Conservation (phyloP, 106 monocot species). For the Dioscorea dumetorum region DNA sequence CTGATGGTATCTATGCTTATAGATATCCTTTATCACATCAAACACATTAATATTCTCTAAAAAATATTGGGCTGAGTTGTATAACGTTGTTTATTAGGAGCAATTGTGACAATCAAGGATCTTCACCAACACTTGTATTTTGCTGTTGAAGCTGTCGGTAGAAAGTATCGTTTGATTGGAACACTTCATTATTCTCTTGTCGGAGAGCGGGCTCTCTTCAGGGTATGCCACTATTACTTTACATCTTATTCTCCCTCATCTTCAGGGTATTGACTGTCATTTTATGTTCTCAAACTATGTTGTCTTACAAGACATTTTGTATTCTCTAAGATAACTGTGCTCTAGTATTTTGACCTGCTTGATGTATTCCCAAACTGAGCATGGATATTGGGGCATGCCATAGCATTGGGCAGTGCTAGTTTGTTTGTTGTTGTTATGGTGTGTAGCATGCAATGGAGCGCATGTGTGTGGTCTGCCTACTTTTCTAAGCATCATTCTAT, state of each 20-base stretch:
- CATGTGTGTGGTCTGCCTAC: no score
- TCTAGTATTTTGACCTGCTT: no score
- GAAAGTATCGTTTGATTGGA: constrained; percentile 44
- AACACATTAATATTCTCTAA: not conserved
- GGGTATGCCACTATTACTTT: constrained; percentile 22
- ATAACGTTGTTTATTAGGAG: constrained; percentile 37
- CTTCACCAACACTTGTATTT: constrained; percentile 79
- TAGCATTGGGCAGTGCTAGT: no score
- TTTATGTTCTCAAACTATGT: no score
- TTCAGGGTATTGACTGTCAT: no score
- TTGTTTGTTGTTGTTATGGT: no score
- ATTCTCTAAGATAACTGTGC: no score
- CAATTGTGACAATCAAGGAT: constrained; percentile 81
- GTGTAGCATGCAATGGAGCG: no score
- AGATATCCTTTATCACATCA: not conserved
- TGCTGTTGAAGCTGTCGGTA: constrained; percentile 44
- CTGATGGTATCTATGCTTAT: constrained; percentile 65
- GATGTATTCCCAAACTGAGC: no score
- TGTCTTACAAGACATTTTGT: no score
- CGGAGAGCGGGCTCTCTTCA: constrained; percentile 75
- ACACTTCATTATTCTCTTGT: constrained; percentile 74
- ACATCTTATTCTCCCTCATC: not conserved
- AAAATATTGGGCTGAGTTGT: not conserved
- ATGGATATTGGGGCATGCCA: no score
- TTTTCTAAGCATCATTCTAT: no score